Base-by-base conservation (phyloP, 306 rosid genomes). In the Quercus alba region DNA sequence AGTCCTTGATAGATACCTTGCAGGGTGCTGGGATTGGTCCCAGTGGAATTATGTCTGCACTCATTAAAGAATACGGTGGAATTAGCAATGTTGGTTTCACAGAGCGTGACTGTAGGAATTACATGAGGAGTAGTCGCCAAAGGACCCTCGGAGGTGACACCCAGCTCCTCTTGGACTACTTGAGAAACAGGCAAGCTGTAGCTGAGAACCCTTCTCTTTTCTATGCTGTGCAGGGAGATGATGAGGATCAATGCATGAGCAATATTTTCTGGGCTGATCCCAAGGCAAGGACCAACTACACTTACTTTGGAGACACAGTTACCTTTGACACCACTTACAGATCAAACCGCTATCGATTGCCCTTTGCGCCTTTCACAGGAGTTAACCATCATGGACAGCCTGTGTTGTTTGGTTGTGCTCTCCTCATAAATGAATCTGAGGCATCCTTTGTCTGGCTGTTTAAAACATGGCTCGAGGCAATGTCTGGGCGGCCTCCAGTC, bases 351-450 rank as follows among this genome's bases (percentile, higher is more conserved):
- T 83, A 79, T 52, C 55, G 83, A 62, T 61, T 83, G 83, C 86
- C 86, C 23, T 83, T 83, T 83, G 81, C 81, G 35, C 83, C 83
- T 51, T 83, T 83, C 77, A 79, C 78, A 1, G 86, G 86, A 33
- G 80, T 83, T 23, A 83, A 83, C 79, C 86, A 83, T 75, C 86
- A 83, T 70, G 86, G 86, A 52, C 83, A 83, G 74, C 83, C 86
- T 51, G 80, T 83, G 41, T 44, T 79, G 35, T 79, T 79, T 31
- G 83, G 83, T 12, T 83, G 86, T 52, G 78, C 83, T 64, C 86
- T 79, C 28, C 74, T 75, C 41, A 75, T 83, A 62, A 70, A 83
- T 79, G 86, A 83, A 70, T 83, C 86, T 52, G 86, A 83, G 64
- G 80, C 77, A 70, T 83, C 80, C 3, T 83, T 78, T 70, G 56